Base-by-base conservation (phyloP, 2,329 filamentous ascomycete species). In the Plectosphaerella sp. region DNA sequence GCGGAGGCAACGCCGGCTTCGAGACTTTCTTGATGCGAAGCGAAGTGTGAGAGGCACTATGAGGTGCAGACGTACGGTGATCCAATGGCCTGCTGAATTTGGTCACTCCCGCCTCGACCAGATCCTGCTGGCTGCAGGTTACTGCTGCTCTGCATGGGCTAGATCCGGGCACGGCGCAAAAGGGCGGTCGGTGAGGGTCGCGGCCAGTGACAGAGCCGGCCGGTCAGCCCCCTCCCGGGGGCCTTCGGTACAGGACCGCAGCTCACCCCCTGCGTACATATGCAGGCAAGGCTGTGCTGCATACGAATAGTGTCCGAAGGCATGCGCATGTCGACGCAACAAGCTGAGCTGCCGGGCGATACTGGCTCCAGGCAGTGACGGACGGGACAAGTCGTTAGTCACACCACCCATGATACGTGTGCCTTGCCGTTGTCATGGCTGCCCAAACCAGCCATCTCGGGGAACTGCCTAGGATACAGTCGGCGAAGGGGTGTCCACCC, bases 91-190 rank as follows among this genome's bases (percentile, higher is more conserved):
- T 7, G 11, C 18, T 24, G 12, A 22, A 18, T n/a, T 11, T 16
- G 25, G 14, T 8, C 35, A 24, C 12, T 16, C 36, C n/a, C 33
- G 18, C 25, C 18, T 36, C 18, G 28, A 25, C n/a, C 28, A 41
- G 12, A 48, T 48, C 35, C 47, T 48, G 47, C 14, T 48, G 12
- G 47, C 47, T 48, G 36, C 47, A 41, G 24, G 28, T 33, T 28
- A 24, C 33, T 48, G 16, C 16, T 43, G 41, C 10, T 4, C 41
- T 43, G 41, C 41, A 43, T 43, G 35, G 47, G 22, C 47, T 24
- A 11, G 25, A 33, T 45, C 39, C 42, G 25, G 39, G 25, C 18
- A 9, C 47, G 12, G 16, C 28, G 25, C 48, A 42, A 20, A 45
- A 16, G 4, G 45, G 24, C 41, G 42, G 20, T 35, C 48, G 42